phyloP scores from a whole-genome alignment of 352 stramenopile species.

The Stramenopiles sp. region DNA sequence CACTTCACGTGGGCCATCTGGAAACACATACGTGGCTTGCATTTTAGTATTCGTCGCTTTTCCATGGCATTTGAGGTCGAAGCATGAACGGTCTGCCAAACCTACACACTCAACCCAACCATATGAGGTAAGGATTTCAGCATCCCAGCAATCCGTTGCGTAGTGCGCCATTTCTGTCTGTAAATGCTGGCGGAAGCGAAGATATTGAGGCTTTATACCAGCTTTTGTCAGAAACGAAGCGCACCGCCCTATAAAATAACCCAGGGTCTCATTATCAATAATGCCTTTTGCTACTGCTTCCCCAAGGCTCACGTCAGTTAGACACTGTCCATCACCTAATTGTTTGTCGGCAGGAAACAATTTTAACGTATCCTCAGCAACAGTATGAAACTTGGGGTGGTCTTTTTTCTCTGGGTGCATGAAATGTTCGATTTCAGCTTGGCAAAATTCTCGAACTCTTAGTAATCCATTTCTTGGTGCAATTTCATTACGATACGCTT shows the following conservation, averaged over 20 bases:
- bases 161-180: slow-evolving; percentile 99
- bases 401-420: slow-evolving; percentile 67
- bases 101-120: slow-evolving; percentile 97
- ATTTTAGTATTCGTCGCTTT: slow-evolving; percentile 59
- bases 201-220: slow-evolving; percentile 71
- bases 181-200: slow-evolving; percentile 97
- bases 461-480: slow-evolving; percentile 81
- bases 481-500: slow-evolving; percentile 86
- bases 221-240: slow-evolving; percentile 27
- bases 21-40: slow-evolving; percentile 52
- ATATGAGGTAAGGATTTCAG: slow-evolving; percentile 92
- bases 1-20: slow-evolving; percentile 73
- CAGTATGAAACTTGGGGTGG: background rate
- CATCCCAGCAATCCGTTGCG: slow-evolving; percentile 95
- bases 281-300: slow-evolving; percentile 73
- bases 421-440: slow-evolving; percentile 59
- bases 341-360: slow-evolving; percentile 18
- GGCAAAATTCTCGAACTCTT: slow-evolving; percentile 95
- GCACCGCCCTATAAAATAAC: slow-evolving; percentile 88
- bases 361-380: slow-evolving; percentile 50
- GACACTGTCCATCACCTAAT: background rate
- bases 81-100: slow-evolving; percentile 93
- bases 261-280: slow-evolving; percentile 94
- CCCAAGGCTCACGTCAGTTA: background rate
- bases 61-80: slow-evolving; percentile 69